Conservation (phyloP, 352 stramenopile species). For the Globisporangium lucens region DNA sequence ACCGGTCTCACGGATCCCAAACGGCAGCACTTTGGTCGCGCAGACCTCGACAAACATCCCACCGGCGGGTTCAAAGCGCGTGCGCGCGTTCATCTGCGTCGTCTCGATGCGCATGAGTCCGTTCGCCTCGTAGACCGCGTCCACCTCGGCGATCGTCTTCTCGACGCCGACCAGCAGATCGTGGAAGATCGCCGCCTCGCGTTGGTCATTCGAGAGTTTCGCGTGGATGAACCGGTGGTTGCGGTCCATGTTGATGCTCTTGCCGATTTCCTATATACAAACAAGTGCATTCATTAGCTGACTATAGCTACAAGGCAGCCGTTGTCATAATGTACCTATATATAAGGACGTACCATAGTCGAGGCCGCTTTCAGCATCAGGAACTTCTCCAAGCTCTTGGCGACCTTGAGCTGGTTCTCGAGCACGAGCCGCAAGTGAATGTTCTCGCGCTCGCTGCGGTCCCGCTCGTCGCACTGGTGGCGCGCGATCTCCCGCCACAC, state of each 20-base stretch:
- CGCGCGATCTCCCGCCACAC: constrained; percentile 9
- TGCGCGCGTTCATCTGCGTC: constrained; percentile 23
- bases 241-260: not conserved
- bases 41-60: constrained; percentile 23
- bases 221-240: not conserved
- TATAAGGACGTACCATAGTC: not conserved
- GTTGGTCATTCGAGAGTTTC: not conserved
- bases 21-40: constrained; percentile 31
- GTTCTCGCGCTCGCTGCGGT: constrained; percentile 42
- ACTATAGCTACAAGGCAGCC: too few species aligned
- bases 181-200: constrained; percentile 16
- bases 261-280: not conserved
- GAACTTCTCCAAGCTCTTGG: constrained; percentile 36
- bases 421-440: constrained; percentile 45
- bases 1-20: constrained; percentile 21
- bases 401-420: constrained; percentile 43
- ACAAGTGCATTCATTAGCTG: too few species aligned
- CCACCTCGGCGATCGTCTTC: constrained; percentile 22
- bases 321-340: too few species aligned
- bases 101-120: constrained; percentile 23
- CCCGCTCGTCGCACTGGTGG: constrained; percentile 2
- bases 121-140: constrained; percentile 22
- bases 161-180: constrained; percentile 23
- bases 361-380: not conserved
- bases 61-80: constrained; percentile 19